Base-by-base conservation (phyloP, 306 rosid genomes). In the Rosa chinensis region DNA sequence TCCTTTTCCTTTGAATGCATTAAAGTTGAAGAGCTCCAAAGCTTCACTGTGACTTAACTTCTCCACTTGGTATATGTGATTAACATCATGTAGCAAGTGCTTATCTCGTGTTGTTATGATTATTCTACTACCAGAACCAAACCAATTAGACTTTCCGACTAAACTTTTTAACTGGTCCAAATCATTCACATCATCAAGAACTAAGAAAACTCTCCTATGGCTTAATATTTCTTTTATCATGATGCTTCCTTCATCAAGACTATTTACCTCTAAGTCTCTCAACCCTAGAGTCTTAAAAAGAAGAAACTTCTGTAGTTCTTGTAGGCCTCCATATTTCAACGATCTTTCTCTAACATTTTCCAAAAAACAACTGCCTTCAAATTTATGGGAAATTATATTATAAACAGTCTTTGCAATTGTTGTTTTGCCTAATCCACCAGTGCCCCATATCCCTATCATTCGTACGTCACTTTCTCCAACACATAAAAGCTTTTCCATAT, bases 81-180 rank as follows among this genome's bases (percentile, higher is more conserved):
- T 5, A 10, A 47, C 61, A 70, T 55, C 61, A 23, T 55, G 13
- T 12, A 78, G 58, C 13, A 45, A 21, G 16, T 7, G 8, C 0
- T 17, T 18, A 59, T 78, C 50, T 44, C 71, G 59, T 37, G 82
- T 44, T 35, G 82, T 70, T 78, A 78, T 32, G 20, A 78, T 44
- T 43, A 78, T 35, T 70, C 82, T 58, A 47, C 76, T 78, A 0
- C 72, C 42, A 0, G 0, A 2, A 18, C 71, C 82, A 40, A 78
- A 59, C 70, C 70, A 35, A 11, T 70, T 18, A 45, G 2, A 10
- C 5, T 47, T 23, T 16, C 77, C 77, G 4, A 5, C 76, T 45
- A 70, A 44, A 0, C 1, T 8, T 0, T 44, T 16, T 2, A 78
- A 3, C 12, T 59, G 82, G 10, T 43, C 37, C 52, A 61, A 8